phyloP scores from a whole-genome alignment of 148 eudicot species.

The Amaranthus palmeri region DNA sequence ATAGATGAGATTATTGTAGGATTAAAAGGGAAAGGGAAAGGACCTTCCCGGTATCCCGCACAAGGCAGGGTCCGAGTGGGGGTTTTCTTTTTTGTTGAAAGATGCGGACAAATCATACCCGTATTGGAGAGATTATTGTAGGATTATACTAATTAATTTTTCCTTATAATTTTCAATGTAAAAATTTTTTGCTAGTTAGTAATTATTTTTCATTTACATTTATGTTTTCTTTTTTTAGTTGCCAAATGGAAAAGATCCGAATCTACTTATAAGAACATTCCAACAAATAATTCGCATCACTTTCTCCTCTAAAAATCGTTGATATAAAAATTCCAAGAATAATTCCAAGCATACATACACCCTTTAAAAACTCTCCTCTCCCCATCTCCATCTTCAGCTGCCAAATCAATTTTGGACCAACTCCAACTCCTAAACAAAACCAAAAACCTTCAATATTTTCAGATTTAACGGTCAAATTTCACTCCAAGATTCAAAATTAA shows the following conservation, averaged over 20 bases:
- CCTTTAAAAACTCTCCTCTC: neutral
- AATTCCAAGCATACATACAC: constrained; percentile 25
- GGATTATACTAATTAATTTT: no score
- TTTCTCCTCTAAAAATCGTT: neutral
- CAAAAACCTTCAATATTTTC: neutral
- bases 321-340: constrained; percentile 17
- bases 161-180: no score
- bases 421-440: neutral
- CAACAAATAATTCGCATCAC: neutral
- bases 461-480: neutral
- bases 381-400: neutral
- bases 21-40: no score
- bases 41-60: no score
- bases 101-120: no score
- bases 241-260: constrained; percentile 32
- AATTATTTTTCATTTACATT: no score
- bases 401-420: neutral
- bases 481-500: neutral
- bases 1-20: no score
- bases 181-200: no score
- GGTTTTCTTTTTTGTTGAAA: no score
- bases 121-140: no score
- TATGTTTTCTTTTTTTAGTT: no score
- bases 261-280: constrained; percentile 43
- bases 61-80: no score